Conservation (phyloP, 176 grass and related monocot species). For the Aegilops sharonensis region DNA sequence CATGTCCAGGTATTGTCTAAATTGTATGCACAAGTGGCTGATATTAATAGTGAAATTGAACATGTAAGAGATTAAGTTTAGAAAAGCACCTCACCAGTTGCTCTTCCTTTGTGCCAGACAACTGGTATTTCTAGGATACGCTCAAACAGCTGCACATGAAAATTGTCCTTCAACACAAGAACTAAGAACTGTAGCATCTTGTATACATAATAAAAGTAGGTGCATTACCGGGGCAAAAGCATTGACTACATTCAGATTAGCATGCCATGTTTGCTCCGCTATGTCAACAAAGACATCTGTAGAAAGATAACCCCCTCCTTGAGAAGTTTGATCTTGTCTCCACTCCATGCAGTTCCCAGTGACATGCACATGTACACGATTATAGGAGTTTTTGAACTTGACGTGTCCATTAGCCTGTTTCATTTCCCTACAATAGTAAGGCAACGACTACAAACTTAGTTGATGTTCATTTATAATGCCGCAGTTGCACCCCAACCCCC, state of each 20-base stretch:
- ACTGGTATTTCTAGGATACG: conserved; percentile 84
- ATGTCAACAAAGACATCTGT: conserved; percentile 97
- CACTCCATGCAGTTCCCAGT: conserved; percentile 95
- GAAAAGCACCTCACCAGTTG: conserved; percentile 95
- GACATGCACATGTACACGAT: conserved; percentile 67
- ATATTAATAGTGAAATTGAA: conserved; percentile 16
- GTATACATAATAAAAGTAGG: conserved; percentile 11
- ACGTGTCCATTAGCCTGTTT: conserved; percentile 64
- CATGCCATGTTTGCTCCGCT: conserved; percentile 94
- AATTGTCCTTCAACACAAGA: conserved; percentile 34
- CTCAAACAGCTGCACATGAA: conserved; percentile 83
- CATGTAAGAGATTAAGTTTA: conserved; percentile 44
- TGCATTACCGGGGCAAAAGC: conserved; percentile 85
- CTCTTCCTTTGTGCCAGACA: conserved; percentile 83
- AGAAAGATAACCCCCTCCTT: conserved; percentile 88
- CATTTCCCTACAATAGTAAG: conserved; percentile 75
- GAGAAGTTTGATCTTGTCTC: conserved; percentile 77
- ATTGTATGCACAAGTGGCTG: not conserved
- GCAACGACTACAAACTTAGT: conserved; percentile 18
- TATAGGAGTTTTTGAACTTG: conserved; percentile 81
- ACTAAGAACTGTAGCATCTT: conserved; percentile 21
- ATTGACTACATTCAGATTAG: conserved; percentile 77
- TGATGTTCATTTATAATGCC: conserved; percentile 3
- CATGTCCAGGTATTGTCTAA: conserved; percentile 22
- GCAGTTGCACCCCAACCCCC: not conserved